Conservation (phyloP, 768 basidiomycete species). For the Phylloporus arenicola region DNA sequence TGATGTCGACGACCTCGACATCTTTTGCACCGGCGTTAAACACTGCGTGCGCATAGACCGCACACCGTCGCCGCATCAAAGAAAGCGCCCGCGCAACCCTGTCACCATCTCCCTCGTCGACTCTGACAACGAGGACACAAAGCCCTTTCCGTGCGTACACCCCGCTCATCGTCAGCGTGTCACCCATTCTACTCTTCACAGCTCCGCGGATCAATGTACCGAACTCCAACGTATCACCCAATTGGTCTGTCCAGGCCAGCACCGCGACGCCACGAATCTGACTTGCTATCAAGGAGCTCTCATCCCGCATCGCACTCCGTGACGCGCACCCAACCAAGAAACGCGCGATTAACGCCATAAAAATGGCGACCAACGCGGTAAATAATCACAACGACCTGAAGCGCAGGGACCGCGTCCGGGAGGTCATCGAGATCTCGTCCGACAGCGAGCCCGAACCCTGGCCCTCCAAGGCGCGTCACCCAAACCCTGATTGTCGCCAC, state of each 20-base stretch:
- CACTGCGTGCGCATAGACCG: slow-evolving; percentile 15
- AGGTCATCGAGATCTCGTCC: slow-evolving; percentile 26
- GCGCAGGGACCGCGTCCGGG: slow-evolving; percentile 13
- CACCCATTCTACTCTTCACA: background rate
- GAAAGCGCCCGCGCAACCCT: slow-evolving; percentile 8
- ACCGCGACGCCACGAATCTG: background rate
- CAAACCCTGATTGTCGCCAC: background rate
- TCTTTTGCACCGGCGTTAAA: slow-evolving; percentile 16
- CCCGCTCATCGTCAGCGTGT: background rate
- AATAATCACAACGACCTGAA: slow-evolving; percentile 13
- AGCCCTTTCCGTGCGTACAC: slow-evolving; percentile 7
- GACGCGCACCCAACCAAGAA: slow-evolving; percentile 16
- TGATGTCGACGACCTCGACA: slow-evolving; percentile 24
- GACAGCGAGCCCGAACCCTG: slow-evolving; percentile 25
- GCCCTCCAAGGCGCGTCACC: slow-evolving; percentile 18
- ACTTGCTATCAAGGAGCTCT: slow-evolving; percentile 20
- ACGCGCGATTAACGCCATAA: slow-evolving; percentile 16
- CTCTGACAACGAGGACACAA: slow-evolving; percentile 10
- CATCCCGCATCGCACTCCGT: slow-evolving; percentile 9
- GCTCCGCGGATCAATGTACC: slow-evolving; percentile 5
- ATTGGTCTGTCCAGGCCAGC: slow-evolving; percentile 8
- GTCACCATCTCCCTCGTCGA: slow-evolving; percentile 15
- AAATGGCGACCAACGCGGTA: slow-evolving; percentile 12
- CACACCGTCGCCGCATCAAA: slow-evolving; percentile 5
- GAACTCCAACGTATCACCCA: slow-evolving; percentile 24